Evolutionary conservation across 768 basidiomycete species (phyloP).

Genomic region (Imleria badia): DNA sequence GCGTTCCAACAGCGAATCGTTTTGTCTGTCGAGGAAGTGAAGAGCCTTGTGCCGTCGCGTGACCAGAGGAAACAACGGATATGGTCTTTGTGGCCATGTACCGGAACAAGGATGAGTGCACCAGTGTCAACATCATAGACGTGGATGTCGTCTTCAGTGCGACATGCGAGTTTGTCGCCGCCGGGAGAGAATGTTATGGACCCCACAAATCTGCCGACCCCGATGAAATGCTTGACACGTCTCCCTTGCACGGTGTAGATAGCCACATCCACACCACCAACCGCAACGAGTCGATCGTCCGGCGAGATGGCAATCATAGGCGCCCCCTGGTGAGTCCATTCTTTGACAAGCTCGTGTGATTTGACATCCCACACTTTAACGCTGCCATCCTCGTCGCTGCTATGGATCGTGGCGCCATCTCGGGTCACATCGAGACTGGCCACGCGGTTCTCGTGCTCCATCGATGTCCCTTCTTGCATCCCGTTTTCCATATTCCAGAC

Average conservation of each 20-base stretch:
- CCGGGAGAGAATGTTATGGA: neutral
- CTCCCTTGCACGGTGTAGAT: neutral
- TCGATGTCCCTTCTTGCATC: neutral
- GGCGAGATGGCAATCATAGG: neutral
- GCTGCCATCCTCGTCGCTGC: neutral
- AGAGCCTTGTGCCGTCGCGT: too few species aligned
- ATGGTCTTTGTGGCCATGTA: too few species aligned
- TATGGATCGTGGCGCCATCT: neutral
- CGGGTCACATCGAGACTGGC: neutral
- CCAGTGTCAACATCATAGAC: too few species aligned
- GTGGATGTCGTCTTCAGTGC: too few species aligned
- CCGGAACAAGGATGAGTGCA: too few species aligned
- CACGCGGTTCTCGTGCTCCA: neutral
- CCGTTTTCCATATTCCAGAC: neutral
- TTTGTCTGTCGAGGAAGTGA: too few species aligned
- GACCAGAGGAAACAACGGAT: too few species aligned
- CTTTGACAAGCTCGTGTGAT: neutral
- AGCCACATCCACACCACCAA: neutral
- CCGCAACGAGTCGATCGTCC: neutral
- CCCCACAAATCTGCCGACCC: neutral
- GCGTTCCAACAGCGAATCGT: too few species aligned
- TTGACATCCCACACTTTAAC: conserved; percentile 1
- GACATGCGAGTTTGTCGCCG: too few species aligned
- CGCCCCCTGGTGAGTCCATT: neutral
- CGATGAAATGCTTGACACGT: neutral